Evolutionary conservation across 106 monocot genomes (phyloP), one percentile per base, ranked within the genome.

Genomic region (Dendrobium chrysotoxum): DNA sequence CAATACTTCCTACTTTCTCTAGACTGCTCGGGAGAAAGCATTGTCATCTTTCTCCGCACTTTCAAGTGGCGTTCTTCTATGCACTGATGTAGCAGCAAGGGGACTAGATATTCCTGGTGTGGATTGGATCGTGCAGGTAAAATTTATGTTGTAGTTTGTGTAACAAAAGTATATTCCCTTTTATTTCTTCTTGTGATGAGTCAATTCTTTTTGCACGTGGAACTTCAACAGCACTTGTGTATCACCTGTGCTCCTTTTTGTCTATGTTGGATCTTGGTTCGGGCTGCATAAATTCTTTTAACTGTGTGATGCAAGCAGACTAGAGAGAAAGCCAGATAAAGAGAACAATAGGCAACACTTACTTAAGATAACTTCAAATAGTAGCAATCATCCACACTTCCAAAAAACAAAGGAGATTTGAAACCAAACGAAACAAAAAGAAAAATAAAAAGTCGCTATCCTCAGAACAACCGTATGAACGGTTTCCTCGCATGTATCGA

Each of bases 51-150:
- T 95, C 77, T 88, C 92, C 9, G 72, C 83, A 79, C 88, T 98
- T 40, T 66, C 86, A 77, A 86, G 84, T 86, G 95, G 92, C 40
- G 75, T 93, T 79, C 82, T 98, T 45, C 79, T 98, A 58, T 98
- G 98, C 72, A 98, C 98, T 75, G 98, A 98, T 88, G 98, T 98
- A 80, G 98, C 98, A 68, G 98, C 98, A 55, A 92, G 98, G 81
- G 98, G 98, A 79, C 95, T 98, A 81, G 98, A 98, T 67, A 98
- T 98, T 82, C 98, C 98, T 68, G 91, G 92, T 78, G 95, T 98
- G 79, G 92, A 95, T 88, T 95, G 94, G 92, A 98, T 98, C 80
- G 82, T 98, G 61, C 98, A 98, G 92, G 98, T 93, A 85, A 66
- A 50, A 75, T 21, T 53, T 83, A n/a, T 80, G 75, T 15, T 82